phyloP scores from a whole-genome alignment of 1,284 basidiomycete species.

The Prillingera fragicola region DNA sequence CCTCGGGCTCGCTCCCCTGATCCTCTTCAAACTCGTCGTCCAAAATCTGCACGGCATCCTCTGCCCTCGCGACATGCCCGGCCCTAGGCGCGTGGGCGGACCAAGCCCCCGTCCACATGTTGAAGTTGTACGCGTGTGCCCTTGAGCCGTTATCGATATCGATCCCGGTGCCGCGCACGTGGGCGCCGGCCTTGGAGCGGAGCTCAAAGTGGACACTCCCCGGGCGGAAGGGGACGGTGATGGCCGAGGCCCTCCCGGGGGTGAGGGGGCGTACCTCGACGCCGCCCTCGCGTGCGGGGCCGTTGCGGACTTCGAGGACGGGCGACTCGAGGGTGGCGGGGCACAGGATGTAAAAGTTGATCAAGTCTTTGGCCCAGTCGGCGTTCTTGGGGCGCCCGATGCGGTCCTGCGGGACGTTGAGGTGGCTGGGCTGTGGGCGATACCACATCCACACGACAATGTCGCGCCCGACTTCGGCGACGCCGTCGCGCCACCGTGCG shows the following conservation, averaged over 20 bases:
- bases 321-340: slow-evolving; percentile 10
- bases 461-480: slow-evolving; percentile 11
- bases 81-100: no score
- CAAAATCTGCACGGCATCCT: no score
- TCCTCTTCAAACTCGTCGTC: no score
- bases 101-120: slow-evolving; percentile 44
- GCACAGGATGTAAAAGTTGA: slow-evolving; percentile 36
- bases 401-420: slow-evolving; percentile 21
- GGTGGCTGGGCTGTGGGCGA: slow-evolving; percentile 29
- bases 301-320: slow-evolving; percentile 20
- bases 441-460: slow-evolving; percentile 39
- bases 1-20: no score
- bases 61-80: no score
- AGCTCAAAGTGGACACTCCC: slow-evolving; percentile 37
- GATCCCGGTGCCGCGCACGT: slow-evolving; percentile 28
- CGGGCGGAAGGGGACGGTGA: slow-evolving; percentile 30
- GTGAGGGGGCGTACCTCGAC: neutral
- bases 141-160: slow-evolving; percentile 16
- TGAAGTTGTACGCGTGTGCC: slow-evolving; percentile 39
- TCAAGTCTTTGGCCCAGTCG: slow-evolving; percentile 44
- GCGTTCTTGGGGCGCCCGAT: slow-evolving; percentile 36
- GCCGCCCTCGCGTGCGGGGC: slow-evolving; percentile 3
- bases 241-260: slow-evolving; percentile 23
- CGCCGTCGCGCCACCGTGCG: slow-evolving; percentile 27
- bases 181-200: slow-evolving; percentile 10